Conservation (phyloP, 2,329 filamentous ascomycete genomes). For the Penicillium sp. region DNA sequence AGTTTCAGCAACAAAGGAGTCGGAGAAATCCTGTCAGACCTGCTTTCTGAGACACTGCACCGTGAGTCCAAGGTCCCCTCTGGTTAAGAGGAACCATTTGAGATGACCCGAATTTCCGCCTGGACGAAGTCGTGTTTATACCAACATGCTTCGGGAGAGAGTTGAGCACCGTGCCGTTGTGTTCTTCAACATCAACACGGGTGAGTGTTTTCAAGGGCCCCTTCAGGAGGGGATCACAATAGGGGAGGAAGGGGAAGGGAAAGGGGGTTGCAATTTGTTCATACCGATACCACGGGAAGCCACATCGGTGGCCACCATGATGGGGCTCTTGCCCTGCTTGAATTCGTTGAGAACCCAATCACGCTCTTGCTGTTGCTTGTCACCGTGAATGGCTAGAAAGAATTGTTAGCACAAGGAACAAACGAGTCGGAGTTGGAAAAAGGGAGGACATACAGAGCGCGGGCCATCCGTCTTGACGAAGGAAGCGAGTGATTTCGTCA, state of each 20-base stretch:
- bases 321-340: constrained; percentile 98
- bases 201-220: constrained; percentile 44
- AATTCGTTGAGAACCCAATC: constrained; percentile 99
- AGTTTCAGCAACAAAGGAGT: constrained; percentile 63
- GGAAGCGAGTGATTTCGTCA: constrained; percentile 95
- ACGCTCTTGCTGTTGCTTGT: constrained; percentile 99
- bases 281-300: constrained; percentile 99
- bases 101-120: constrained; percentile 73
- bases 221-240: constrained; percentile 31
- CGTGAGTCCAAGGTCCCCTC: constrained; percentile 84
- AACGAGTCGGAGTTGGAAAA: constrained; percentile 25
- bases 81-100: constrained; percentile 71
- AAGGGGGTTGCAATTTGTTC: constrained; percentile 66
- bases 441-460: constrained; percentile 74
- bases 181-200: constrained; percentile 61
- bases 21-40: constrained; percentile 61
- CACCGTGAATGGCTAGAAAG: constrained; percentile 84
- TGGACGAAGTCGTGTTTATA: constrained; percentile 88
- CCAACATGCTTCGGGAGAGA: constrained; percentile 82
- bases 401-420: constrained; percentile 43
- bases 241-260: constrained; percentile 38
- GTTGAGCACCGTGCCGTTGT: constrained; percentile 75
- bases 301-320: constrained; percentile 99
- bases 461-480: constrained; percentile 97
- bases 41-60: constrained; percentile 73